Percentiles rank a stretch among this genome's conserved stretches.
phyloP scores from a whole-genome alignment of 768 basidiomycete species.

The Cyathus striatus region DNA sequence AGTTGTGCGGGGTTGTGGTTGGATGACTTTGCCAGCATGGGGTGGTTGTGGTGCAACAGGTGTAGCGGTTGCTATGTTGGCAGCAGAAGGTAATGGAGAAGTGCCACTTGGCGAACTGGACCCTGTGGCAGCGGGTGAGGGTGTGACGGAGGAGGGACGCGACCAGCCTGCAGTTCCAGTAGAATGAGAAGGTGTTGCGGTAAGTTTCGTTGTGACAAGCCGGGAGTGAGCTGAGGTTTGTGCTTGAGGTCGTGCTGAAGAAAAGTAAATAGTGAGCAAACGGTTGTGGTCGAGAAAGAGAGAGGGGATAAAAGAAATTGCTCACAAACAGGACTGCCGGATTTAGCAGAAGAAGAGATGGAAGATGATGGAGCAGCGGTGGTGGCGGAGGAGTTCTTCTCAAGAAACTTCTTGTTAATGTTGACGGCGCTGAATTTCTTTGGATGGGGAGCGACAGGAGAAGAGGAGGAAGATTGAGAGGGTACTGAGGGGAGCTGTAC shows the following conservation, averaged over 20 bases:
- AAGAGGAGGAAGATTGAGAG: constrained; percentile 22
- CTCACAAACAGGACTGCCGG: constrained; percentile 51
- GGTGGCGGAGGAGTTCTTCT: constrained; percentile 74
- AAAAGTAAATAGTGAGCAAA: constrained; percentile 7
- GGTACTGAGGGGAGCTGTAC: constrained; percentile 38
- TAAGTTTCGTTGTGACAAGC: constrained; percentile 84
- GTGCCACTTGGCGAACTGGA: constrained; percentile 41
- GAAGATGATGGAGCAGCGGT: constrained; percentile 39
- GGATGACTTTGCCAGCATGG: constrained; percentile 62
- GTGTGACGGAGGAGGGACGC: constrained; percentile 68
- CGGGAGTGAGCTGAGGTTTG: constrained; percentile 68
- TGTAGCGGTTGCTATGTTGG: constrained; percentile 24
- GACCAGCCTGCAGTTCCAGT: constrained; percentile 73
- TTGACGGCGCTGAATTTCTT: constrained; percentile 90
- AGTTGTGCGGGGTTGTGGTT: constrained; percentile 52
- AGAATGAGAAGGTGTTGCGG: constrained; percentile 55
- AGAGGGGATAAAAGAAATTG: constrained; percentile 10
- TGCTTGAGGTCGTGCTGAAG: constrained; percentile 50
- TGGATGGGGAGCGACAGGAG: constrained; percentile 44
- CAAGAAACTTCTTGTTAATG: constrained; percentile 95
- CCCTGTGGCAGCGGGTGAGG: constrained; percentile 36
- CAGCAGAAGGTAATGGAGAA: constrained; percentile 31
- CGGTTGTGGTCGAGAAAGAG: constrained; percentile 1
- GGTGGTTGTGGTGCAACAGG: constrained; percentile 45
- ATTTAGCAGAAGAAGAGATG: constrained; percentile 38